A percentile compares a stretch with the other conserved stretches of the same genome.
phyloP scores from a whole-genome alignment of 495 filamentous ascomycete species.

The Penicillium malachiteum region DNA sequence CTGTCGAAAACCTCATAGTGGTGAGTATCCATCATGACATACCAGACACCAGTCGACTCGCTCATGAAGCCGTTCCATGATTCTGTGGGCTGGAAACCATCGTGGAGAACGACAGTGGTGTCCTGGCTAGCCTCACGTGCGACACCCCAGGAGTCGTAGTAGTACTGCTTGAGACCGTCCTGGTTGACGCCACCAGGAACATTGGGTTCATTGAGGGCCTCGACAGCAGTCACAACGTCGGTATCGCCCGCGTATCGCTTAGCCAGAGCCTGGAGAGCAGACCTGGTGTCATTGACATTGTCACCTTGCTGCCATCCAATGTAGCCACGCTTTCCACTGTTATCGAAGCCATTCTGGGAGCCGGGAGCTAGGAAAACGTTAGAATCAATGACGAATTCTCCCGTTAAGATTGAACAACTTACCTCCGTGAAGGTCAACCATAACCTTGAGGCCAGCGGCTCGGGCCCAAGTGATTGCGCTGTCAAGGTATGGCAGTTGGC shows the following conservation, averaged over 20 bases:
- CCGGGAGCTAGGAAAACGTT: conserved; percentile 55
- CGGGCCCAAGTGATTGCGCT: conserved; percentile 68
- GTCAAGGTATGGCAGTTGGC: conserved; percentile 66
- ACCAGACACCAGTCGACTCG: conserved; percentile 46
- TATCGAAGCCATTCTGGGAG: conserved; percentile 82
- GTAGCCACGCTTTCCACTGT: conserved; percentile 63
- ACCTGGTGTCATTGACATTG: conserved; percentile 55
- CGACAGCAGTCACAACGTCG: conserved; percentile 67
- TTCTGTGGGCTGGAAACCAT: conserved; percentile 63
- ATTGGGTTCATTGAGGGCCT: conserved; percentile 71
- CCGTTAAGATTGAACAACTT: conserved; percentile 17
- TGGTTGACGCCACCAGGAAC: conserved; percentile 55
- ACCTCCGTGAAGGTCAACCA: conserved; percentile 72
- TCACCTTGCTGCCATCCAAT: conserved; percentile 63
- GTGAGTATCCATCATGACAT: conserved; percentile 68
- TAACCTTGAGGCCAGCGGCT: conserved; percentile 59
- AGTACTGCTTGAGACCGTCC: conserved; percentile 57
- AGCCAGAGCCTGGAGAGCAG: conserved; percentile 57
- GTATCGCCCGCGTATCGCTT: conserved; percentile 57
- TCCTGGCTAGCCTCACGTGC: conserved; percentile 50
- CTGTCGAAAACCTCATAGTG: conserved; percentile 68
- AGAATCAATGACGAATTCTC: not conserved
- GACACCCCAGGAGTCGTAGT: conserved; percentile 59
- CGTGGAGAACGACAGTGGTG: conserved; percentile 62
- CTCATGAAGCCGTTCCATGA: conserved; percentile 74